Percentiles rank a stretch among this genome's conserved stretches.
Evolutionary conservation across 225 moss, liverwort and hornwort genomes (phyloP).

Genomic region (Polytrichum formosum): DNA sequence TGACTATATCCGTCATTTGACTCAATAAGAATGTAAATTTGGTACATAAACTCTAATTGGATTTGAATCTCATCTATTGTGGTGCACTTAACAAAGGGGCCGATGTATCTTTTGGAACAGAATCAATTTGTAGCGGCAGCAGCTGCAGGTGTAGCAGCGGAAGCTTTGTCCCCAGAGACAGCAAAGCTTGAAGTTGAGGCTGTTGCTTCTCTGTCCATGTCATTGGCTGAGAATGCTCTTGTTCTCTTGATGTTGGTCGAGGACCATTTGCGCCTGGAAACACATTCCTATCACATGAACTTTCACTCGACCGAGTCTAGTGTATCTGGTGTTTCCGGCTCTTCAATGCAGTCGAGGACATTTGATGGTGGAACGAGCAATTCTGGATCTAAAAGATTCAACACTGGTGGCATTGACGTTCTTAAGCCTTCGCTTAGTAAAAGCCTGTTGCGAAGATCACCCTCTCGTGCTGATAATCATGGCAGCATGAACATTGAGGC

Average conservation of each 20-base stretch:
- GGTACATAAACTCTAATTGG: too few species aligned
- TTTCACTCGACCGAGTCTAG: conserved; percentile 24
- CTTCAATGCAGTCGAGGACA: conserved; percentile 22
- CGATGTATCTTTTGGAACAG: conserved; percentile 19
- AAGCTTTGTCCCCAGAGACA: conserved; percentile 80
- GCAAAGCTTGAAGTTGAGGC: conserved; percentile 87
- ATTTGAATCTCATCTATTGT: too few species aligned
- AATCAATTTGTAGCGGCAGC: conserved; percentile 89
- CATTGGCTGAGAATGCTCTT: conserved; percentile 89
- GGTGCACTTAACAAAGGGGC: too few species aligned
- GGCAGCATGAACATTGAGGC: conserved; percentile 47
- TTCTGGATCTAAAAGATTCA: conserved; percentile 39
- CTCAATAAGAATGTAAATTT: too few species aligned
- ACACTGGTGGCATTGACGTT: conserved; percentile 30
- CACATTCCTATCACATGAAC: conserved; percentile 49
- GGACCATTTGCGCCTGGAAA: conserved; percentile 84
- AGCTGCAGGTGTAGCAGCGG: conserved; percentile 89
- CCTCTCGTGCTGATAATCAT: conserved; percentile 23
- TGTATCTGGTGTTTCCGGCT: conserved; percentile 28
- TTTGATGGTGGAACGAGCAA: conserved; percentile 35
- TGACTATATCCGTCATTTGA: too few species aligned
- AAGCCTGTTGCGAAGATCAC: conserved; percentile 27
- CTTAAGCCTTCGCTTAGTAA: conserved; percentile 26
- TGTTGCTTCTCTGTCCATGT: conserved; percentile 84
- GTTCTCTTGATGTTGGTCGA: conserved; percentile 94